Evolutionary conservation across 2,329 filamentous ascomycete species (phyloP), one percentile per base, ranked within the genome.

Genomic region (Phialocephala subalpina): DNA sequence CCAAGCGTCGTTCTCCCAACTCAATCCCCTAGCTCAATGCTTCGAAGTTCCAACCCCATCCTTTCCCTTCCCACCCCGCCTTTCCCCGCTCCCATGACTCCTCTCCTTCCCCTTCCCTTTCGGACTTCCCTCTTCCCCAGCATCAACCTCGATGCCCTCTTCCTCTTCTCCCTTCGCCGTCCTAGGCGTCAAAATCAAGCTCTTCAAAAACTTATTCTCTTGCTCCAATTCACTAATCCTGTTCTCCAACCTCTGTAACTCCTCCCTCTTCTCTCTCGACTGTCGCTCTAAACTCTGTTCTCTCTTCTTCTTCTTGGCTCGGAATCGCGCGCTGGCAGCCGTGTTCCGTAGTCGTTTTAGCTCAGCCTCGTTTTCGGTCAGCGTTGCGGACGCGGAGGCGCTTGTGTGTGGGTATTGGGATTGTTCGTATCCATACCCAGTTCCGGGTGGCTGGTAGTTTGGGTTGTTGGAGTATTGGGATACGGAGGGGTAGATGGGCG

Each of bases 291-390:
- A 87, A 16, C 90, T 90, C 77, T 94, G 91, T 82, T 97, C 93
- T 58, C 93, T 89, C 80, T 94, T 92, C 86, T 97, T 97, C 89
- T 97, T 97, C 88, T 97, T 97, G 77, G 95, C 88, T 65, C 93
- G 90, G 85, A 97, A 97, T 58, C 93, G 90, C 16, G 93, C 93
- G 70, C 90, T 93, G 62, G 93, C 93, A 33, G 93, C 93, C 5
- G 94, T 97, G 80, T 97, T 97, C 68, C 93, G 89, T 64, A 92
- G 88, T 53, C 93, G 89, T 82, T 96, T 96, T 12, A 70, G 47
- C 60, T 73, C 63, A 60, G 67, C 56, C 36, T 65, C 62, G 35
- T 57, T 57, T 20, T 57, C 55, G 14, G 29, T 36, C 29, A 57
- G 33, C 3, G 29, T 36, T 4, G 55, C 55, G 29, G 18, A 22